phyloP scores from a whole-genome alignment of 2,329 filamentous ascomycete genomes.

The Blastomyces parvus region DNA sequence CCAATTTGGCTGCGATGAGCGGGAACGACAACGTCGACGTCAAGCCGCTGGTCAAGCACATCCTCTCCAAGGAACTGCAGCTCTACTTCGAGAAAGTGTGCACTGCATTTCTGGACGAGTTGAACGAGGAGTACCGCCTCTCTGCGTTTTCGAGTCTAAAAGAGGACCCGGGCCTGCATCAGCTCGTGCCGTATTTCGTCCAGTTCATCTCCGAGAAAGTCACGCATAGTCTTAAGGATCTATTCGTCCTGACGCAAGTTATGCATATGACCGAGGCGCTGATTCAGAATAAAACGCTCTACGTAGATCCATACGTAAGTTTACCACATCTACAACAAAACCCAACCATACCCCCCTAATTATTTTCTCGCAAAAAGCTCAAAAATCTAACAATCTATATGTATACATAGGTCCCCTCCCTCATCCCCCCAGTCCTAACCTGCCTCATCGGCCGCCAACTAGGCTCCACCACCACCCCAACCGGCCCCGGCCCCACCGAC shows the following conservation, averaged over 20 bases:
- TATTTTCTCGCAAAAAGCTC: too few species aligned
- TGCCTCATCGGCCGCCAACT: constrained; percentile 80
- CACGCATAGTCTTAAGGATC: constrained; percentile 82
- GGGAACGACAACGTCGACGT: constrained; percentile 75
- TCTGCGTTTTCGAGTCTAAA: constrained; percentile 78
- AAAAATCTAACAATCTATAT: not conserved
- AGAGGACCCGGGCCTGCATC: constrained; percentile 85
- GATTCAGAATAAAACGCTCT: constrained; percentile 72
- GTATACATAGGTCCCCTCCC: constrained; percentile 44
- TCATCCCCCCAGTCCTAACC: constrained; percentile 82
- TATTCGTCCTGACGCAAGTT: constrained; percentile 82
- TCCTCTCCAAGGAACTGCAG: constrained; percentile 89
- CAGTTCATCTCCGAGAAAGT: constrained; percentile 95
- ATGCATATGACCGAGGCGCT: constrained; percentile 82
- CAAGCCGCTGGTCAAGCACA: constrained; percentile 89
- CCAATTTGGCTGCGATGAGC: constrained; percentile 69
- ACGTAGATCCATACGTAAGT: constrained; percentile 56
- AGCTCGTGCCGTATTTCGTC: constrained; percentile 91
- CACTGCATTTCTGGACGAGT: constrained; percentile 71
- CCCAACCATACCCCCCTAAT: too few species aligned
- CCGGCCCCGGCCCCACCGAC: constrained; percentile 60
- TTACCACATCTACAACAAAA: not conserved
- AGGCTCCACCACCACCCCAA: constrained; percentile 50
- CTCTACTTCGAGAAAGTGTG: constrained; percentile 96
- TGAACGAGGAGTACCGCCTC: constrained; percentile 73